Conservation (phyloP, 2,329 filamentous ascomycete species). For the Capronia coronata region DNA sequence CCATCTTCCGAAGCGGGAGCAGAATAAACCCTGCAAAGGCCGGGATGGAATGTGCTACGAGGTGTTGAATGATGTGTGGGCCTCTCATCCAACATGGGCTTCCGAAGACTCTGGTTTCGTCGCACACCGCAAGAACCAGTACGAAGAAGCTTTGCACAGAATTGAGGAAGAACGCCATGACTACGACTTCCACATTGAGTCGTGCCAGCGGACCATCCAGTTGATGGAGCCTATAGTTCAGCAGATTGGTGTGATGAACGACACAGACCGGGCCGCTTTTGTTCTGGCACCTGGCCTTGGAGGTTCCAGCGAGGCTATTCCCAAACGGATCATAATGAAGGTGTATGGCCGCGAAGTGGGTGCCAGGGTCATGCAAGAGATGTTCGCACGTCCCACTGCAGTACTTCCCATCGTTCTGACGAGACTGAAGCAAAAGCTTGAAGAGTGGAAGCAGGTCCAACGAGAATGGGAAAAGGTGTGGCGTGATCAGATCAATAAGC, state of each 20-base stretch:
- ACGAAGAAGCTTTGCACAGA: conserved; percentile 86
- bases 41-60: conserved; percentile 90
- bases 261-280: conserved; percentile 66
- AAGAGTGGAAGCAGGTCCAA: conserved; percentile 95
- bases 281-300: conserved; percentile 76
- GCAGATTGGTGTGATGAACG: conserved; percentile 73
- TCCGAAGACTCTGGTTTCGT: conserved; percentile 98
- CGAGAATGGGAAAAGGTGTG: conserved; percentile 99
- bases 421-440: conserved; percentile 88
- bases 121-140: conserved; percentile 92
- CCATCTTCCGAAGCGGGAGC: conserved; percentile 80
- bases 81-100: conserved; percentile 96
- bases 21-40: conserved; percentile 84
- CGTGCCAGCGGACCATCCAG: conserved; percentile 89
- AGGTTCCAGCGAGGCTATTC: conserved; percentile 91
- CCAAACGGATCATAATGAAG: conserved; percentile 95
- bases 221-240: conserved; percentile 90
- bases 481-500: conserved; percentile 89
- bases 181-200: conserved; percentile 97
- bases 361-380: conserved; percentile 74
- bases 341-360: conserved; percentile 84
- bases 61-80: conserved; percentile 96
- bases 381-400: conserved; percentile 75
- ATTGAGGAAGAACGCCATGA: conserved; percentile 98
- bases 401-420: conserved; percentile 85